These are phyloP conservation scores for Incumbomyces lentus DNA, from an alignment of 2,329 filamentous ascomycete species.

Conservation along the genomic window DNA sequence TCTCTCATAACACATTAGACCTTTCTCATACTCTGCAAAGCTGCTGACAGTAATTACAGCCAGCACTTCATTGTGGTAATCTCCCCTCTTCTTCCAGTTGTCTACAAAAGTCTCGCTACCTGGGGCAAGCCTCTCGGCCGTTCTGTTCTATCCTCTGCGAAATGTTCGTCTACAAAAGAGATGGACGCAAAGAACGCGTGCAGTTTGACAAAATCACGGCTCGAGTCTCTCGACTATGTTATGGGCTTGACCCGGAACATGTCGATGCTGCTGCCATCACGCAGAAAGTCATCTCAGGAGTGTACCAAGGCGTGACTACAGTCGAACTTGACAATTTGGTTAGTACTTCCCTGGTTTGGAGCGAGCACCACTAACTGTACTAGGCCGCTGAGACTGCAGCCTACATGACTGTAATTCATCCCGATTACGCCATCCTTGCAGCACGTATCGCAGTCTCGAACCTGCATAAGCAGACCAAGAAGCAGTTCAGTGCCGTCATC, in stretches of 20 bases:
- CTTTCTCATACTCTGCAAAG: no score
- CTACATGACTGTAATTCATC: constrained; percentile 99
- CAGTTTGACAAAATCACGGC: constrained; percentile 99
- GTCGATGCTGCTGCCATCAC: constrained; percentile 97
- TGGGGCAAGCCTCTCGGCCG: not conserved
- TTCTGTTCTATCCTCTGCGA: not conserved
- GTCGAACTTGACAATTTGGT: constrained; percentile 94
- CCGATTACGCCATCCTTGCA: constrained; percentile 96
- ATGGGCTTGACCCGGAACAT: constrained; percentile 89
- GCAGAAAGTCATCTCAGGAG: constrained; percentile 97
- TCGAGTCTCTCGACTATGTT: constrained; percentile 93
- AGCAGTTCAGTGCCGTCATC: constrained; percentile 95
- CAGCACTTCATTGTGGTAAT: not conserved
- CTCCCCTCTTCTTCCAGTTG: not conserved
- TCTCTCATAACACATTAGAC: no score
- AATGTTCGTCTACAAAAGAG: constrained; percentile 37
- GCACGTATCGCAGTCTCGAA: constrained; percentile 98
- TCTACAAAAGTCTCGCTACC: not conserved
- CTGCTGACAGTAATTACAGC: no score
- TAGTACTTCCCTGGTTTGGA: constrained; percentile 31
- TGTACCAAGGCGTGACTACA: constrained; percentile 96
- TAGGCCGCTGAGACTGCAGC: constrained; percentile 97
- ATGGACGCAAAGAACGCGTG: constrained; percentile 98
- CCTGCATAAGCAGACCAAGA: constrained; percentile 99
- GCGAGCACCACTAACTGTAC: constrained; percentile 9